Percentiles rank a stretch among this genome's conserved stretches.
These are phyloP conservation scores for Paramecium sonneborni DNA, from an alignment of 73 alveolate genomes.

Conservation along the genomic window DNA sequence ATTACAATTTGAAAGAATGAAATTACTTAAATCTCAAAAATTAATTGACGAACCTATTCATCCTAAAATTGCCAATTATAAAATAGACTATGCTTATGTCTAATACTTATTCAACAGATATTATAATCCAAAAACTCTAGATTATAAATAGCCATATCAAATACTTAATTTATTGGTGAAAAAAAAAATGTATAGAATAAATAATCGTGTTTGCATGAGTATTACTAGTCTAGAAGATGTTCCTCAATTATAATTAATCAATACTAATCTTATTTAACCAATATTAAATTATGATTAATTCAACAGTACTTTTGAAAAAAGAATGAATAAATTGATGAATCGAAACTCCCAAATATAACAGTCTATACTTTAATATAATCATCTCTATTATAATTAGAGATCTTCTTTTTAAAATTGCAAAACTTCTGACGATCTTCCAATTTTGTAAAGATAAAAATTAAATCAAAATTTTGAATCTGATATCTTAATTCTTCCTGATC, in stretches of 20 bases:
- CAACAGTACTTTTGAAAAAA: not conserved
- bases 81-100: not conserved
- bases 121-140: not conserved
- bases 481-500: not conserved
- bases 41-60: not conserved
- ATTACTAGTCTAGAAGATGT: conserved; percentile 22
- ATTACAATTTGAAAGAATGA: not conserved
- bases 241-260: not conserved
- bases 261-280: conserved; percentile 25
- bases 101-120: not conserved
- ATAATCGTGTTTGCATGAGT: not conserved
- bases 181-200: not conserved
- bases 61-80: conserved; percentile 23
- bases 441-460: not conserved
- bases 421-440: not conserved
- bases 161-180: not conserved
- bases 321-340: not conserved
- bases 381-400: not conserved
- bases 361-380: not conserved
- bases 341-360: not conserved
- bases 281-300: conserved; percentile 15
- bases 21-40: not conserved
- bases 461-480: not conserved
- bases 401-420: not conserved
- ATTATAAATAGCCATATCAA: not conserved